These are phyloP conservation scores for Xanthoparmelia taractica DNA, from an alignment of 495 filamentous ascomycete genomes.

Conservation along the genomic window DNA sequence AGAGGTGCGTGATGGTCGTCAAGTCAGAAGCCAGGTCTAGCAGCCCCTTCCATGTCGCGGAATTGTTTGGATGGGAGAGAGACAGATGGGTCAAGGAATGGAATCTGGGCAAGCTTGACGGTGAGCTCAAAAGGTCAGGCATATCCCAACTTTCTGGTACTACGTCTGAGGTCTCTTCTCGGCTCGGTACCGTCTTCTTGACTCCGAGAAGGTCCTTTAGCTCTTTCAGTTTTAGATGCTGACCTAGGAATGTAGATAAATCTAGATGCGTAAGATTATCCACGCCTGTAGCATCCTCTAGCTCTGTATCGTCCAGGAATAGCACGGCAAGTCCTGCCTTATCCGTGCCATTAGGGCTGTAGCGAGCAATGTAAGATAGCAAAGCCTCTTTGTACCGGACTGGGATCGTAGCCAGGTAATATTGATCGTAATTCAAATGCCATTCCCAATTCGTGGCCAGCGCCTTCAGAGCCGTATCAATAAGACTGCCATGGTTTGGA, in stretches of 20 bases:
- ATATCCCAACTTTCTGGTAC: constrained; percentile 18
- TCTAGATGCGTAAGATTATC: constrained; percentile 55
- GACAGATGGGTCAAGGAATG: constrained; percentile 51
- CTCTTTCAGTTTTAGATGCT: constrained; percentile 51
- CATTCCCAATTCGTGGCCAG: constrained; percentile 65
- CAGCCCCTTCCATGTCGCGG: constrained; percentile 60
- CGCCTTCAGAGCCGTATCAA: constrained; percentile 49
- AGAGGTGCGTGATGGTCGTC: constrained; percentile 64
- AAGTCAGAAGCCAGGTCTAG: constrained; percentile 54
- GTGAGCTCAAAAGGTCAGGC: background rate
- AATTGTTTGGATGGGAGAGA: constrained; percentile 38
- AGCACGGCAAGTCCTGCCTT: constrained; percentile 20
- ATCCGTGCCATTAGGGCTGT: constrained; percentile 27
- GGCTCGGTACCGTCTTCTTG: constrained; percentile 5
- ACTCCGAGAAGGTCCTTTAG: constrained; percentile 42
- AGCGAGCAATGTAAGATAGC: constrained; percentile 54
- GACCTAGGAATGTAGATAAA: constrained; percentile 52
- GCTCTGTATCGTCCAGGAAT: constrained; percentile 29
- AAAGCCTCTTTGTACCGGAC: constrained; percentile 52
- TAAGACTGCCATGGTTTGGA: constrained; percentile 44
- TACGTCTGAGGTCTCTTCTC: constrained; percentile 9
- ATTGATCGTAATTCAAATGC: constrained; percentile 57
- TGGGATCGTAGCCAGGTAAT: constrained; percentile 58
- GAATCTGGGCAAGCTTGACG: constrained; percentile 28
- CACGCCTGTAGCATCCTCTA: constrained; percentile 34